These are phyloP conservation scores for Pistacia atlantica DNA, from an alignment of 345 rosid species.

Conservation along the genomic window DNA sequence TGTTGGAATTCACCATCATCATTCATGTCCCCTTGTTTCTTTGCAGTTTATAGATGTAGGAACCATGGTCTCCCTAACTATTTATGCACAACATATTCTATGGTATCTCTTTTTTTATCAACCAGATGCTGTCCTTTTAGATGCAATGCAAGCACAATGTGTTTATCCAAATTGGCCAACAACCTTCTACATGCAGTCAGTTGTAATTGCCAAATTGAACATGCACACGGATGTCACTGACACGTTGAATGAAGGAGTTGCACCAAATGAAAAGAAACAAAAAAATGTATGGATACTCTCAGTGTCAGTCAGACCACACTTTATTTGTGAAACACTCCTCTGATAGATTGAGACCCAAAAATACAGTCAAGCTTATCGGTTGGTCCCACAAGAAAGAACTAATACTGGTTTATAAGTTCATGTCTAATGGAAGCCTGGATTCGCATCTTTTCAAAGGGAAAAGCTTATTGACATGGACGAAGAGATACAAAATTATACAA, in stretches of 20 bases:
- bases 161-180: conserved; percentile 90
- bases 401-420: no score
- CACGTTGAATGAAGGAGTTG: conserved; percentile 92
- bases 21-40: not conserved
- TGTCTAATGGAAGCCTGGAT: no score
- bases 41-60: conserved; percentile 84
- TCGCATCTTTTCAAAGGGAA: no score
- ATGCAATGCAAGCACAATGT: conserved; percentile 98
- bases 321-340: no score
- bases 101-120: conserved; percentile 83
- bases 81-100: conserved; percentile 85
- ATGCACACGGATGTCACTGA: conserved; percentile 90
- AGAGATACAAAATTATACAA: no score
- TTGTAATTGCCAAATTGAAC: conserved; percentile 88
- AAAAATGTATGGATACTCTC: conserved; percentile 7
- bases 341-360: no score
- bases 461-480: no score
- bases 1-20: not conserved
- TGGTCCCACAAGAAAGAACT: no score
- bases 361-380: no score
- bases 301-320: no score
- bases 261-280: conserved; percentile 87
- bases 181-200: conserved; percentile 96
- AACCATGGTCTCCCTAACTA: conserved; percentile 90
- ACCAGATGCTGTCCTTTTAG: conserved; percentile 88